Conservation (phyloP, 306 rosid genomes). For the Coriaria nepalensis region DNA sequence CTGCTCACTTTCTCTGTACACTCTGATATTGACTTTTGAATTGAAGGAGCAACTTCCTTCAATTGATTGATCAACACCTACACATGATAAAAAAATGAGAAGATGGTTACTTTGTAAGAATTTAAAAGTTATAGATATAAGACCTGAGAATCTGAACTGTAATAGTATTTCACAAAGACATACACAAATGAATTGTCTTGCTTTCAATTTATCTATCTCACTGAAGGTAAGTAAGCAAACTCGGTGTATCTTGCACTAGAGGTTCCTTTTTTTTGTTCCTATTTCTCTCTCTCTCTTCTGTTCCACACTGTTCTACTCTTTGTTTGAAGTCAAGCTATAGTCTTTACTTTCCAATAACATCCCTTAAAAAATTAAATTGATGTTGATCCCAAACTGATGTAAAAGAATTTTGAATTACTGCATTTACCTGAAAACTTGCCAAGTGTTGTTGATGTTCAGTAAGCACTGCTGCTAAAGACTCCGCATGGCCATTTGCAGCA, state of each 20-base stretch:
- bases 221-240: no score
- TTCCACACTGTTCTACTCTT: no score
- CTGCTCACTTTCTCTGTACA: conserved; percentile 84
- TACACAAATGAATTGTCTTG: no score
- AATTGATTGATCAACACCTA: conserved; percentile 96
- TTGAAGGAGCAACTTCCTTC: conserved; percentile 93
- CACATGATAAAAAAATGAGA: conserved; percentile 15
- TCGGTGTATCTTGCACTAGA: no score
- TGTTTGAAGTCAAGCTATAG: no score
- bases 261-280: no score
- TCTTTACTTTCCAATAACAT: neutral
- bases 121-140: no score
- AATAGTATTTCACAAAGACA: no score
- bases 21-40: conserved; percentile 85
- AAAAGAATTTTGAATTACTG: conserved; percentile 8
- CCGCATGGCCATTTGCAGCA: conserved; percentile 76
- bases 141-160: no score
- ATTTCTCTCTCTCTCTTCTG: no score
- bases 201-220: no score
- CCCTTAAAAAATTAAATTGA: neutral
- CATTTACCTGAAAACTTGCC: conserved; percentile 90
- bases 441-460: conserved; percentile 98
- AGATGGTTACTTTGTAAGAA: neutral
- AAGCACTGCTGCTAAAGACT: conserved; percentile 84
- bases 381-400: neutral